A percentile compares a stretch with the other conserved stretches of the same genome.
Evolutionary conservation across 140 eudicot species (phyloP).

Genomic region (Erigeron philadelphicus): DNA sequence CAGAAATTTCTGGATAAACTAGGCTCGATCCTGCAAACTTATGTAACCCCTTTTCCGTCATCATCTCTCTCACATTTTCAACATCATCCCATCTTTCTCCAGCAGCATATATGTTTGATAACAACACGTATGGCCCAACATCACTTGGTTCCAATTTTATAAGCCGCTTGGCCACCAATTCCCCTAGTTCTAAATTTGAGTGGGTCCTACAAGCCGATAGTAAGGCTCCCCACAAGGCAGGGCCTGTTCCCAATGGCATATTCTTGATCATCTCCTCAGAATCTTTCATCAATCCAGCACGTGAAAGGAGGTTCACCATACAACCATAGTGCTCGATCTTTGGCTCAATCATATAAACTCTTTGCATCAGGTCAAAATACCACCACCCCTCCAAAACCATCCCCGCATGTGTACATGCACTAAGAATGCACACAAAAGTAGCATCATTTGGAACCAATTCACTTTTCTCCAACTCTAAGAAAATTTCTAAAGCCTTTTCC

Average conservation of each 20-base stretch:
- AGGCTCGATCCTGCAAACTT: constrained; percentile 44
- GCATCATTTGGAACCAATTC: constrained; percentile 56
- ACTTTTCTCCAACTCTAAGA: constrained; percentile 45
- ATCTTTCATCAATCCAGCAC: constrained; percentile 55
- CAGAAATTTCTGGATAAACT: constrained; percentile 23
- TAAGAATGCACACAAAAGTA: constrained; percentile 56
- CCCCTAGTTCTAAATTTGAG: constrained; percentile 54
- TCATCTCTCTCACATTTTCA: constrained; percentile 42
- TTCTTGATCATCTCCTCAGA: constrained; percentile 43
- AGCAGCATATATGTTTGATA: constrained; percentile 55
- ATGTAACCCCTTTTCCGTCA: constrained; percentile 44
- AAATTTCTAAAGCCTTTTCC: constrained; percentile 58
- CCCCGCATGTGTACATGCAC: constrained; percentile 65
- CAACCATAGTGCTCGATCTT: constrained; percentile 69
- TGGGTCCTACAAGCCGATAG: constrained; percentile 56
- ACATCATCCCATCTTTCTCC: constrained; percentile 61
- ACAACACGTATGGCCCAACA: constrained; percentile 54
- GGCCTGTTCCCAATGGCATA: constrained; percentile 36
- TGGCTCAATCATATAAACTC: constrained; percentile 52
- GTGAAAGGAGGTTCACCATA: constrained; percentile 59
- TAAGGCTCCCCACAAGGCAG: constrained; percentile 57
- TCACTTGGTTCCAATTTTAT: constrained; percentile 50
- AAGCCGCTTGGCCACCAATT: constrained; percentile 54
- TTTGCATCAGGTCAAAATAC: constrained; percentile 58
- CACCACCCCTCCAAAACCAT: constrained; percentile 75